Conservation (phyloP, 1,139 yeast genomes). For the Debaryomyces nepalensis region DNA sequence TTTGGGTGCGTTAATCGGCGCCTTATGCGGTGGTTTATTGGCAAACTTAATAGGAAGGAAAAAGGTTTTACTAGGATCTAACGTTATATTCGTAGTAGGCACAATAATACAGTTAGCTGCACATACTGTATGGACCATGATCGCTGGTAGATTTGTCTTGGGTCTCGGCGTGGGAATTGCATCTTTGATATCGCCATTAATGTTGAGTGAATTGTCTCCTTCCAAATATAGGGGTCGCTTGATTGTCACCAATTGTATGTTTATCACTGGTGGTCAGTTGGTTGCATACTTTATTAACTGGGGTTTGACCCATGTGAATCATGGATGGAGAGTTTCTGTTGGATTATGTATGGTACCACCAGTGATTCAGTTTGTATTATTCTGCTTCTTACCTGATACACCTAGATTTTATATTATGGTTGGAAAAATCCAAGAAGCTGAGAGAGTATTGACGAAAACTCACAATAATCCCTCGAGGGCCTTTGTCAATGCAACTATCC, state of each 20-base stretch:
- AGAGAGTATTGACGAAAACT: conserved; percentile 61
- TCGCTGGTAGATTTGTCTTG: conserved; percentile 85
- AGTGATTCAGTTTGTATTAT: conserved; percentile 71
- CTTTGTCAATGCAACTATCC: conserved; percentile 59
- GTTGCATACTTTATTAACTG: conserved; percentile 94
- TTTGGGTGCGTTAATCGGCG: conserved; percentile 84
- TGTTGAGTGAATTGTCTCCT: conserved; percentile 91
- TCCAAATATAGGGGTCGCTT: conserved; percentile 88
- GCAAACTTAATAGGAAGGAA: conserved; percentile 88
- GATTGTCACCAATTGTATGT: conserved; percentile 68
- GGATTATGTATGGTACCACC: conserved; percentile 92
- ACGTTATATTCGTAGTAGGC: conserved; percentile 78
- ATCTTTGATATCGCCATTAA: conserved; percentile 85
- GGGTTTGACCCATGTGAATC: conserved; percentile 69
- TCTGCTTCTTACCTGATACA: conserved; percentile 90
- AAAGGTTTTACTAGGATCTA: conserved; percentile 77
- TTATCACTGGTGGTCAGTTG: conserved; percentile 89
- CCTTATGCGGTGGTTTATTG: conserved; percentile 72
- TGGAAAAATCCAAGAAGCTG: conserved; percentile 68
- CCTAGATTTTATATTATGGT: conserved; percentile 85
- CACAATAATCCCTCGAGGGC: conserved; percentile 61
- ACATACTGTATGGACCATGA: conserved; percentile 86
- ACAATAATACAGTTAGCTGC: conserved; percentile 84
- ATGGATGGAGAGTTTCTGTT: conserved; percentile 94
- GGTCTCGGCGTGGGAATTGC: conserved; percentile 98